A percentile compares a stretch with the other conserved stretches of the same genome.
phyloP scores from a whole-genome alignment of 306 rosid species.

The Acacia melanoxylon region DNA sequence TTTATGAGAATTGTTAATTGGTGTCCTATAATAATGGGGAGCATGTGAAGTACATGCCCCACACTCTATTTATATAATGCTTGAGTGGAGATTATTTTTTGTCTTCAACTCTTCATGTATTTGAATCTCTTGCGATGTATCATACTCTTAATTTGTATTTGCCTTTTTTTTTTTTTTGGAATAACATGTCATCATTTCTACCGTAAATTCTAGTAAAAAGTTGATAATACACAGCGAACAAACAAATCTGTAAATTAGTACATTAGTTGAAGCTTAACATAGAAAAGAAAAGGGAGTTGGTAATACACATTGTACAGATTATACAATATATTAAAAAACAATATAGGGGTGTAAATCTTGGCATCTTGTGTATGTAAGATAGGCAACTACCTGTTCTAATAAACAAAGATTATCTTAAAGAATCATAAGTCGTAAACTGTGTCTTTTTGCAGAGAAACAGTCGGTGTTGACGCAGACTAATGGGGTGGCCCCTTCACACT shows the following conservation, averaged over 20 bases:
- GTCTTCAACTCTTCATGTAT: background rate
- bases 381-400: background rate
- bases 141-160: background rate
- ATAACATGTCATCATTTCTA: background rate
- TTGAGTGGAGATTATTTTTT: background rate
- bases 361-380: background rate
- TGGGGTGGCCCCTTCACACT: slow-evolving; percentile 22
- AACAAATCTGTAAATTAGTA: background rate
- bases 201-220: background rate
- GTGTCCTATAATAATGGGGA: too few relatives aligned
- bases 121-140: background rate
- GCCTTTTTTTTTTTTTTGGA: background rate
- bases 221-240: background rate
- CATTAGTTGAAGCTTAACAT: background rate
- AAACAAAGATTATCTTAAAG: background rate
- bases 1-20: too few relatives aligned
- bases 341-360: background rate
- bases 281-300: background rate
- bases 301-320: background rate
- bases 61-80: background rate
- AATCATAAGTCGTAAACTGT: background rate
- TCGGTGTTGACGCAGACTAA: slow-evolving; percentile 15
- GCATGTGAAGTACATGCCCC: background rate
- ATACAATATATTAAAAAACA: too few relatives aligned
- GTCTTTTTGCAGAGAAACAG: slow-evolving; percentile 9